Percentiles rank a stretch among this genome's conserved stretches.
Conservation (phyloP, 1,139 yeast species). For the Sugiyamaella paludigena region DNA sequence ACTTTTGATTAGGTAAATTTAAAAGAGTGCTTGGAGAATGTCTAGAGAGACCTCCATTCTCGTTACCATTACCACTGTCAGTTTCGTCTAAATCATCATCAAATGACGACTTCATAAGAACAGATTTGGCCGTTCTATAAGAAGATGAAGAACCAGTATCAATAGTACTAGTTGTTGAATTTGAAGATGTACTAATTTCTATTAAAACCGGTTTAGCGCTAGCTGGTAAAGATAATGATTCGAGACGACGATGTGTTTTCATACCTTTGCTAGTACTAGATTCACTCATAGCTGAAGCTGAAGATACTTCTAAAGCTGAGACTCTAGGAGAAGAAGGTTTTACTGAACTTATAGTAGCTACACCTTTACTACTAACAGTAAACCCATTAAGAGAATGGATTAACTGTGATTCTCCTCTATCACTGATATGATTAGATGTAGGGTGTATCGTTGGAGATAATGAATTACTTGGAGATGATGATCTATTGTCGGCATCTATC, state of each 20-base stretch:
- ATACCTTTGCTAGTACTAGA: neutral
- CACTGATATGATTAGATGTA: no score
- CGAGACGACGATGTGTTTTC: conserved; percentile 8
- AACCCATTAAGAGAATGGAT: neutral
- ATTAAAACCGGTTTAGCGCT: conserved; percentile 6
- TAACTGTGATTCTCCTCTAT: no score
- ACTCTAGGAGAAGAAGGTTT: conserved; percentile 11
- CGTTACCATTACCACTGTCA: no score
- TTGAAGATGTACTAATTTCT: neutral
- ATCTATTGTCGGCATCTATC: neutral
- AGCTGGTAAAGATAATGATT: conserved; percentile 14
- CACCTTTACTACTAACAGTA: neutral
- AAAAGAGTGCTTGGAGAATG: conserved; percentile 4
- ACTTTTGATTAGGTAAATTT: neutral
- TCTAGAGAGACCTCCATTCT: no score
- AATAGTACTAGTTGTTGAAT: neutral
- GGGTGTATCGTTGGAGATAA: no score
- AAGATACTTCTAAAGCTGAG: conserved; percentile 6
- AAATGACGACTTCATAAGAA: no score
- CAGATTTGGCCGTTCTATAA: neutral
- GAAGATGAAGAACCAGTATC: no score
- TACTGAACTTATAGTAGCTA: conserved; percentile 3
- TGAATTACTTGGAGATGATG: no score
- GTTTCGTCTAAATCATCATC: no score
- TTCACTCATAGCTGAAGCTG: conserved; percentile 6